Conservation (phyloP, 108 stramenopile species). For the Parietichytrium sp. region DNA sequence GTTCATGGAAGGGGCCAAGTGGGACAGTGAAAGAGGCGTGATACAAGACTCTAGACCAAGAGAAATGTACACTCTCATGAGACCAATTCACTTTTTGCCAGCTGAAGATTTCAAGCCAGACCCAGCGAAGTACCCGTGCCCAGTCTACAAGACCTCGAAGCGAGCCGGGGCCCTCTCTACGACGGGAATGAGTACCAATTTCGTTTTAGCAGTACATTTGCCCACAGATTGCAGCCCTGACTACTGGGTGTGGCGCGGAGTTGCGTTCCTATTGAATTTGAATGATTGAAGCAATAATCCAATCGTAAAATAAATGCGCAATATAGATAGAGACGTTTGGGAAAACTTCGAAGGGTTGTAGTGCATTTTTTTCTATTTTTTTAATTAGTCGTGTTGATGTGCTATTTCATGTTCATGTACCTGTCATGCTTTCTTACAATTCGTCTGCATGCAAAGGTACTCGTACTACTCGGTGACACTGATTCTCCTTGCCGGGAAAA, state of each 20-base stretch:
- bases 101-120: neutral
- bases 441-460: no score
- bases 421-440: no score
- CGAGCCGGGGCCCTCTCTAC: conserved; percentile 68
- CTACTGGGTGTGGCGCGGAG: conserved; percentile 61
- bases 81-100: conserved; percentile 62
- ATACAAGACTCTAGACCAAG: conserved; percentile 48
- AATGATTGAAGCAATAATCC: conserved; percentile 44
- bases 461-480: no score
- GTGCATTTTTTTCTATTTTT: no score
- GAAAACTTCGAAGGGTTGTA: no score
- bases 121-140: conserved; percentile 57
- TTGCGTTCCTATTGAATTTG: conserved; percentile 60
- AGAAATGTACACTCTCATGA: conserved; percentile 61
- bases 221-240: conserved; percentile 55
- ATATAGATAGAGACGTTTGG: no score
- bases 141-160: conserved; percentile 68
- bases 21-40: neutral
- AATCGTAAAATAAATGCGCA: no score
- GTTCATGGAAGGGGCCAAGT: conserved; percentile 45
- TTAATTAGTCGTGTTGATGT: no score
- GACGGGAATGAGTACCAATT: conserved; percentile 71
- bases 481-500: no score
- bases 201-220: conserved; percentile 62
- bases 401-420: no score